phyloP scores from a whole-genome alignment of 345 rosid species.

The Alliaria petiolata region DNA sequence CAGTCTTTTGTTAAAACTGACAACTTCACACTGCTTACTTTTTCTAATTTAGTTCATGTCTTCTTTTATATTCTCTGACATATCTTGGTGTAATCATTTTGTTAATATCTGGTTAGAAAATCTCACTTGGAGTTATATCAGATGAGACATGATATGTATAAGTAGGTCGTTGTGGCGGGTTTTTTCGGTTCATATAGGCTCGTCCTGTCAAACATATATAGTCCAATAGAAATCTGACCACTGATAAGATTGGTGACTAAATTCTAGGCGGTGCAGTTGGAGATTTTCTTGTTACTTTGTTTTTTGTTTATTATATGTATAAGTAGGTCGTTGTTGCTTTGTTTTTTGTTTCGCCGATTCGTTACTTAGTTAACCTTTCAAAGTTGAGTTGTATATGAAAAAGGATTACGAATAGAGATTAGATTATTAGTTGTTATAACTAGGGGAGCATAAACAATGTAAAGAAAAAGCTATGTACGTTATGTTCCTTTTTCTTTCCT shows the following conservation, averaged over 20 bases:
- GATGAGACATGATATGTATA: not conserved
- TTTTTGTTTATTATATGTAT: too few species aligned
- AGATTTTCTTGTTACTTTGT: too few species aligned
- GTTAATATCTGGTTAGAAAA: not conserved
- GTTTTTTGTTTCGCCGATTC: not conserved
- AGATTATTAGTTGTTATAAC: too few species aligned
- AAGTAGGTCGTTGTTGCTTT: too few species aligned
- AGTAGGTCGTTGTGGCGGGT: not conserved
- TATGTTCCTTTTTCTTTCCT: slow-evolving; percentile 32
- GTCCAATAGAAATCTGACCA: too few species aligned
- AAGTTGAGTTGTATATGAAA: too few species aligned
- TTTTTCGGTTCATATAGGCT: not conserved
- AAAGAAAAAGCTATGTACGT: slow-evolving; percentile 61
- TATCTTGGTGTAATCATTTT: not conserved
- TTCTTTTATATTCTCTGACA: not conserved
- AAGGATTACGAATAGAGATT: too few species aligned
- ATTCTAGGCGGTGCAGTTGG: not conserved
- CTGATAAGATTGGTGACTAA: not conserved
- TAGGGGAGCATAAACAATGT: slow-evolving; percentile 46
- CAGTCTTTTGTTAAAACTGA: slow-evolving; percentile 44
- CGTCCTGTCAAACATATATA: not conserved
- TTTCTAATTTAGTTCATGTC: slow-evolving; percentile 15
- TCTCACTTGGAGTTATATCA: not conserved
- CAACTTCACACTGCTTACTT: slow-evolving; percentile 44
- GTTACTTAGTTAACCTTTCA: too few species aligned